These are phyloP conservation scores for Trichophyton mentagrophytes DNA, from an alignment of 2,329 filamentous ascomycete species.

Conservation along the genomic window DNA sequence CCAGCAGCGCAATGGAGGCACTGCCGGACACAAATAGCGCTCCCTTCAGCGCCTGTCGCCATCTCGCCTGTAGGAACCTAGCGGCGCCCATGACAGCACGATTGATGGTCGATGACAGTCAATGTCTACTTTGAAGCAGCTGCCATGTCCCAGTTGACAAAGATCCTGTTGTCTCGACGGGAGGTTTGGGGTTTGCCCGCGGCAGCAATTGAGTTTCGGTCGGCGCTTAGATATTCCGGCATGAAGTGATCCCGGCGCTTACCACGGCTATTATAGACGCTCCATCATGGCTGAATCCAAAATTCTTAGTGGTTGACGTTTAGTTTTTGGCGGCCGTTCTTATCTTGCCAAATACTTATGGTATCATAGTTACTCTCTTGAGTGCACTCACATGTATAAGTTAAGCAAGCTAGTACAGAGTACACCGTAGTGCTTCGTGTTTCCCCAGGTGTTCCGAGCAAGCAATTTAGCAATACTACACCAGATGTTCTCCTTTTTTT, in stretches of 20 bases:
- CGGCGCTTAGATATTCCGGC: background rate
- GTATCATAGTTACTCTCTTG: no score
- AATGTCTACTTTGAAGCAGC: background rate
- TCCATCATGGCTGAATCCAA: no score
- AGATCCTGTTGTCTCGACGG: background rate
- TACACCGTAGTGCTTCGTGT: no score
- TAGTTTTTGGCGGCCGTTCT: background rate
- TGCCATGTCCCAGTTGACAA: background rate
- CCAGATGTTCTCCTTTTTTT: no score
- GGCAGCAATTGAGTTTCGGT: background rate
- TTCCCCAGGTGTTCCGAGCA: no score
- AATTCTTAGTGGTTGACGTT: background rate
- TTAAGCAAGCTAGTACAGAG: no score
- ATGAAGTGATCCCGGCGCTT: background rate
- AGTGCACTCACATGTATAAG: no score
- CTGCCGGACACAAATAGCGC: conserved; percentile 20
- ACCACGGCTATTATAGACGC: background rate
- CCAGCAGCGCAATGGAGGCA: conserved; percentile 15
- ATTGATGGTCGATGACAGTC: conserved; percentile 14
- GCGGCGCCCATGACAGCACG: conserved; percentile 24
- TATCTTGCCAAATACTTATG: no score
- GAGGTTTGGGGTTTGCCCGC: background rate
- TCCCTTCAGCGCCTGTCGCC: conserved; percentile 26
- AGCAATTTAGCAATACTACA: no score
- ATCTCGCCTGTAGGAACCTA: conserved; percentile 22